These are phyloP conservation scores for Litchi chinensis DNA, from an alignment of 345 rosid genomes.

Conservation along the genomic window DNA sequence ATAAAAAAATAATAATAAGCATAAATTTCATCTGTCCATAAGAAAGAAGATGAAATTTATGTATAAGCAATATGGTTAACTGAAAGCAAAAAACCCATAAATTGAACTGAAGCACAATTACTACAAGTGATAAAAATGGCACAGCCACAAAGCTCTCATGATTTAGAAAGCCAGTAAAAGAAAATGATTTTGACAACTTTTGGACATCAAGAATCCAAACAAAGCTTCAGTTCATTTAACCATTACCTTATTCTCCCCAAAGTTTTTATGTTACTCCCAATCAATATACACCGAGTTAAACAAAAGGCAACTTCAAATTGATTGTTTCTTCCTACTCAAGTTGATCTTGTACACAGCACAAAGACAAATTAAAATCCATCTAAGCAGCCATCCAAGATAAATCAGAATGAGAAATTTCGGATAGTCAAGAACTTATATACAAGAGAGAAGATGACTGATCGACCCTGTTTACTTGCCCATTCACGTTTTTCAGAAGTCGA, in stretches of 20 bases:
- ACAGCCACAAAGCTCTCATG: neutral
- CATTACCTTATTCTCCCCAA: neutral
- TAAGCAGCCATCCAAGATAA: neutral
- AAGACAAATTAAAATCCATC: neutral
- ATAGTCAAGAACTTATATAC: neutral
- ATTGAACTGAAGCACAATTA: neutral
- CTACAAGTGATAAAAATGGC: neutral
- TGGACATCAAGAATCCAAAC: neutral
- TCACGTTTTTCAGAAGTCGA: neutral
- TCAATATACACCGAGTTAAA: neutral
- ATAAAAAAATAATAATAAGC: neutral
- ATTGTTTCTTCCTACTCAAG: neutral
- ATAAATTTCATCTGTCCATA: neutral
- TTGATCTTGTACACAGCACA: neutral
- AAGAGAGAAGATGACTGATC: neutral
- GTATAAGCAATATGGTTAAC: neutral
- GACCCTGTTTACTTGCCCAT: neutral
- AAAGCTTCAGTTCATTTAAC: neutral
- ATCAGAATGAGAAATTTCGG: neutral
- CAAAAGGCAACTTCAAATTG: neutral
- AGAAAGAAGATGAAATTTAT: neutral
- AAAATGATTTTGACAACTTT: slow-evolving; percentile 7
- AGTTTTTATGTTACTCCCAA: neutral
- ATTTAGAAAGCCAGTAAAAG: neutral
- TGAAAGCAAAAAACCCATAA: neutral